Conservation (phyloP, 257 asterid species). For the Gentiana macrophylla region DNA sequence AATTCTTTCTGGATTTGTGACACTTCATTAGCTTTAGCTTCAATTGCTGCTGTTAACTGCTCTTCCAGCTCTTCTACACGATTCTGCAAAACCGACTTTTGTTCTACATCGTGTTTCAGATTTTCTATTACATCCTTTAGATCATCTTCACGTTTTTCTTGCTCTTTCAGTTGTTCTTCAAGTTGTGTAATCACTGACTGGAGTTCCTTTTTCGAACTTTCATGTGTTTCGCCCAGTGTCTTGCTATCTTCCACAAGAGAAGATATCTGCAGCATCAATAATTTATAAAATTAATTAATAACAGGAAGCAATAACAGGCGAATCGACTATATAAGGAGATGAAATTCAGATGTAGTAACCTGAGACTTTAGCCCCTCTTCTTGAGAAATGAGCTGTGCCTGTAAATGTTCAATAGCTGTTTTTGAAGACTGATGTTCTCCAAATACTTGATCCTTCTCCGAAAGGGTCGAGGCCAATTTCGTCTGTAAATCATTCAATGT, state of each 20-base stretch:
- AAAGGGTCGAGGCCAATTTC: slow-evolving; percentile 27
- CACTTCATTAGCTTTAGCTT: slow-evolving; percentile 28
- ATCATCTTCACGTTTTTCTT: slow-evolving; percentile 39
- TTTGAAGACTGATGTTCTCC: slow-evolving; percentile 32
- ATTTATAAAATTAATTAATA: slow-evolving; percentile 3
- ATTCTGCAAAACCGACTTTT: slow-evolving; percentile 45
- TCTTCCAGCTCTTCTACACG: slow-evolving; percentile 54
- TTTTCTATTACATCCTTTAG: slow-evolving; percentile 48
- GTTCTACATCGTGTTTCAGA: slow-evolving; percentile 37
- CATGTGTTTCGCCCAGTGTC: slow-evolving; percentile 51
- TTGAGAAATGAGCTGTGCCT: slow-evolving; percentile 46
- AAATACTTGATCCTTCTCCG: slow-evolving; percentile 36
- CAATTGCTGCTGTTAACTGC: slow-evolving; percentile 41
- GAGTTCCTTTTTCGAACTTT: slow-evolving; percentile 66
- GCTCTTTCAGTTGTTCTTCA: slow-evolving; percentile 71
- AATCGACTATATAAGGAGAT: neutral
- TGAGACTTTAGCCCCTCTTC: slow-evolving; percentile 66
- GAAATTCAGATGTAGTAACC: slow-evolving; percentile 24
- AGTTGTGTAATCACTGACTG: slow-evolving; percentile 43
- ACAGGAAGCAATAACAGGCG: neutral
- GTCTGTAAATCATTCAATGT: slow-evolving; percentile 37
- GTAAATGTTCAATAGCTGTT: slow-evolving; percentile 47
- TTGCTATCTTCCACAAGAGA: slow-evolving; percentile 64
- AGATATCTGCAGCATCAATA: slow-evolving; percentile 41
- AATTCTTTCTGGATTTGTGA: slow-evolving; percentile 4